Evolutionary conservation across 2,329 filamentous ascomycete genomes (phyloP).

Genomic region (Gnomoniopsis smithogilvyi): DNA sequence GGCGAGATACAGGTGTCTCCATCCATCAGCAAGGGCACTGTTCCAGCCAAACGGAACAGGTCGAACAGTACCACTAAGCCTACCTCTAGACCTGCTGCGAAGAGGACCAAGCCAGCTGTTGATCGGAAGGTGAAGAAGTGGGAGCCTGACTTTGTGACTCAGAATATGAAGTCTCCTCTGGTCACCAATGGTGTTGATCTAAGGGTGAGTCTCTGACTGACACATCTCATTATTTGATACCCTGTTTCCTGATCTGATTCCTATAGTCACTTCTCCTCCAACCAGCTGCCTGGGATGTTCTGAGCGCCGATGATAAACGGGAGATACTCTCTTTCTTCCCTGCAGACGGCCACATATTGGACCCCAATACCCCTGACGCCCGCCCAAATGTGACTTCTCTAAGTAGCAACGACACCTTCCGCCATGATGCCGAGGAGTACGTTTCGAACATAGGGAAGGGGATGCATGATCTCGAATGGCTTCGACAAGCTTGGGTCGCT

Average conservation of each 20-base stretch:
- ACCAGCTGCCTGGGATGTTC: slow-evolving; percentile 34
- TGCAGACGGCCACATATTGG: slow-evolving; percentile 28
- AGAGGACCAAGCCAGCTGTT: slow-evolving; percentile 22
- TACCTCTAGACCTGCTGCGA: slow-evolving; percentile 13
- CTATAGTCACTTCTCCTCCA: slow-evolving; percentile 34
- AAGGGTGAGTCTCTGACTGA: slow-evolving; percentile 26
- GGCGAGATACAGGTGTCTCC: background rate
- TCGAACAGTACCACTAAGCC: background rate
- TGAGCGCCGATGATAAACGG: slow-evolving; percentile 30
- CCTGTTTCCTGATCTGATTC: slow-evolving; percentile 5
- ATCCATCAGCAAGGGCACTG: background rate
- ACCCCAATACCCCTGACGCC: slow-evolving; percentile 28
- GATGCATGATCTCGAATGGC: slow-evolving; percentile 51
- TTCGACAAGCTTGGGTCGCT: slow-evolving; percentile 48
- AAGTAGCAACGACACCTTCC: slow-evolving; percentile 39
- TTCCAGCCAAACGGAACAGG: slow-evolving; percentile 6
- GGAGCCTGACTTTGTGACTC: slow-evolving; percentile 30
- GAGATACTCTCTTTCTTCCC: slow-evolving; percentile 36
- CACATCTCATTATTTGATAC: background rate
- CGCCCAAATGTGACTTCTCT: slow-evolving; percentile 34
- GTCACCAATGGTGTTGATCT: slow-evolving; percentile 27
- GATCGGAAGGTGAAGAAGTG: slow-evolving; percentile 22
- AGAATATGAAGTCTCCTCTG: slow-evolving; percentile 33
- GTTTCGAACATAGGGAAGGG: slow-evolving; percentile 42
- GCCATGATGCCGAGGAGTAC: slow-evolving; percentile 39